Evolutionary conservation across 75 land plant genomes (phyloP).

Genomic region (Pinus albicaulis): DNA sequence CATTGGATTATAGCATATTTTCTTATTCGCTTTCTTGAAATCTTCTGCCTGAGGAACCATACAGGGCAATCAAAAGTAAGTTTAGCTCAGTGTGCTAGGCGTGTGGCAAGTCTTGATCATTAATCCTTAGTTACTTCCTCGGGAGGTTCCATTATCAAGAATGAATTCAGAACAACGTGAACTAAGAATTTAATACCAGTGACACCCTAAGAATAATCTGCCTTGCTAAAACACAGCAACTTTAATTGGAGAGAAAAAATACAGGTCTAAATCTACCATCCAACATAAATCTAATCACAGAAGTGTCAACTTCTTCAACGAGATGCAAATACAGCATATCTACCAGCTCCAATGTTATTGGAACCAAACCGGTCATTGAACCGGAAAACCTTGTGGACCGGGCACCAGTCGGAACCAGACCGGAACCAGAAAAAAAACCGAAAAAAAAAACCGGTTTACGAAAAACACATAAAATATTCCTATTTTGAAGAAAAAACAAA

Average conservation of each 20-base stretch:
- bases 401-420: no score
- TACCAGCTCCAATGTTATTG: no score
- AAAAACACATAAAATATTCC: no score
- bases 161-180: neutral
- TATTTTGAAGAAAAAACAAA: no score
- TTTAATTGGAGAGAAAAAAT: neutral
- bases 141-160: neutral
- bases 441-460: no score
- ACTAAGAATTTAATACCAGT: neutral
- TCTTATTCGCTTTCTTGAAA: constrained; percentile 11
- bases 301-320: neutral
- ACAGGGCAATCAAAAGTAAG: neutral
- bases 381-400: no score
- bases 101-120: neutral
- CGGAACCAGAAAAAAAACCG: no score
- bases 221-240: neutral
- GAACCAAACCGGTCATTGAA: no score
- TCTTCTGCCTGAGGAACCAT: constrained; percentile 2
- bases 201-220: neutral
- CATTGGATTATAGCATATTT: constrained; percentile 19
- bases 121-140: neutral
- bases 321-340: neutral
- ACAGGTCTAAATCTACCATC: neutral
- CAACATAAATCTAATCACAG: neutral
- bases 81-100: neutral